A percentile compares a stretch with the other conserved stretches of the same genome.
phyloP scores from a whole-genome alignment of 225 moss, liverwort and hornwort genomes.

The Ulota crispa region DNA sequence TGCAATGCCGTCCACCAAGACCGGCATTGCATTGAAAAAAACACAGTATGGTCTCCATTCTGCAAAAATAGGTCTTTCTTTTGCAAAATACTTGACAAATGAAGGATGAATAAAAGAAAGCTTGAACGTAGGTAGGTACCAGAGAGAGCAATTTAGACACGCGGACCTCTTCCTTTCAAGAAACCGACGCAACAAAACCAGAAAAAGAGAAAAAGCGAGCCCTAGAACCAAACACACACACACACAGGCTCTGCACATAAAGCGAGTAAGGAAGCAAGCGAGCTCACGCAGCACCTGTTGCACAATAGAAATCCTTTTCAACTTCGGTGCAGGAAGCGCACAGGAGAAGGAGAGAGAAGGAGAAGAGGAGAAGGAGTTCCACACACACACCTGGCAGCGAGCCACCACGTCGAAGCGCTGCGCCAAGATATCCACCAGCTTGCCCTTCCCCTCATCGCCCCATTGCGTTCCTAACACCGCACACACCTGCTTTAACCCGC shows the following conservation, averaged over 20 bases:
- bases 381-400: constrained; percentile 73
- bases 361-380: not conserved
- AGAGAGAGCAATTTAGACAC: not conserved
- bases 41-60: too few relatives aligned
- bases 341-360: not conserved
- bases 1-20: not conserved
- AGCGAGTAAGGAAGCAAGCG: too few relatives aligned
- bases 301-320: not conserved
- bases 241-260: not conserved
- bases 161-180: not conserved
- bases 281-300: not conserved
- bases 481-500: constrained; percentile 85
- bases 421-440: constrained; percentile 93
- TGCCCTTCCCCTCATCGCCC: constrained; percentile 98
- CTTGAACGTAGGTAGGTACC: too few relatives aligned
- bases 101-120: not conserved
- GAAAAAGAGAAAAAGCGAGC: too few relatives aligned
- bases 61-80: not conserved
- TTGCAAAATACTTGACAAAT: not conserved
- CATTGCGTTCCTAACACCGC: constrained; percentile 95
- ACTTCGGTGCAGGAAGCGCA: not conserved
- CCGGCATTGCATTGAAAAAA: not conserved
- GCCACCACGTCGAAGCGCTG: constrained; percentile 88
- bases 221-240: not conserved
- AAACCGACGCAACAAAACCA: not conserved